These are phyloP conservation scores for Talaromyces marneffei DNA, from an alignment of 2,329 filamentous ascomycete genomes.

Conservation along the genomic window DNA sequence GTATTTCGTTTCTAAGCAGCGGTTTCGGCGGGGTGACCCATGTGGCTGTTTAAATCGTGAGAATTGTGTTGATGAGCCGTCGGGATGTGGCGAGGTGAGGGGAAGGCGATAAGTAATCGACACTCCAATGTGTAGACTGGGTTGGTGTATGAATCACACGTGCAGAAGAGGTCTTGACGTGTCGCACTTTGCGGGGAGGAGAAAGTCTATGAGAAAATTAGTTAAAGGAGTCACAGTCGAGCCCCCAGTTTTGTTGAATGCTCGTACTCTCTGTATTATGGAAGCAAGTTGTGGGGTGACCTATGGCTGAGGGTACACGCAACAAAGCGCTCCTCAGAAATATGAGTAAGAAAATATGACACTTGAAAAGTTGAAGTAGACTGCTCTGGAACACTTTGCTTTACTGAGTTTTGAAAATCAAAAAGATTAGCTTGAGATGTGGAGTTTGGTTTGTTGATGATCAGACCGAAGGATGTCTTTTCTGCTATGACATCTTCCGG, in stretches of 20 bases:
- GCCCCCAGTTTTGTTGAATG: not conserved
- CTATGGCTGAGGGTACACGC: constrained; percentile 6
- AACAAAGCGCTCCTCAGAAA: constrained; percentile 12
- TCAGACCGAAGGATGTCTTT: not conserved
- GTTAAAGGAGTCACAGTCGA: not conserved
- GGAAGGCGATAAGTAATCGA: constrained; percentile 2
- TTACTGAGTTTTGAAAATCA: not conserved
- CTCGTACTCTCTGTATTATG: not conserved
- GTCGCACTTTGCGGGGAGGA: not conserved
- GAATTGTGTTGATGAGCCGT: not conserved
- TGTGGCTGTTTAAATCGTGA: constrained; percentile 15
- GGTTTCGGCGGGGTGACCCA: constrained; percentile 17
- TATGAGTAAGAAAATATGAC: not conserved
- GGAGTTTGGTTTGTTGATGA: not conserved
- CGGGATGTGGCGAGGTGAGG: not conserved
- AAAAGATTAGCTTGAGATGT: not conserved
- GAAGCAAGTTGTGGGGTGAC: constrained; percentile 9
- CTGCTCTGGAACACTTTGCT: not conserved
- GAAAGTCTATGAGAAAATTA: not conserved
- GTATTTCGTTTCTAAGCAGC: constrained; percentile 22
- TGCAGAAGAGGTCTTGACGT: not conserved
- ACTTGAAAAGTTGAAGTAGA: not conserved
- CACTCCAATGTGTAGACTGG: not conserved
- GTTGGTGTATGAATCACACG: not conserved
- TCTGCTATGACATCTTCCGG: constrained; percentile 4